phyloP scores from a whole-genome alignment of 495 filamentous ascomycete species.

The Penicillium cosmopolitanum region DNA sequence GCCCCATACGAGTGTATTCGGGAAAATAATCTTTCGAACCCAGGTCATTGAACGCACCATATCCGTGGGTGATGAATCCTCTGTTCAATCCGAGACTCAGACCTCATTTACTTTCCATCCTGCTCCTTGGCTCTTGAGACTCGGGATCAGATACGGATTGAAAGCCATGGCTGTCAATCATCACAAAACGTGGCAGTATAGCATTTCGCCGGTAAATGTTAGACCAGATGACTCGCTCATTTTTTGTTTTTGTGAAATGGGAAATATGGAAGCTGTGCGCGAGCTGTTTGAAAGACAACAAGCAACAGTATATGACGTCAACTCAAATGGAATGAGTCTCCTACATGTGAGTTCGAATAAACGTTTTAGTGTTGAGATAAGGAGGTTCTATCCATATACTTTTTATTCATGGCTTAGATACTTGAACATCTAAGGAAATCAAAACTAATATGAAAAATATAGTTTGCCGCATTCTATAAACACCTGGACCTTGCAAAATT shows the following conservation, averaged over 20 bases:
- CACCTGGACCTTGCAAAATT: neutral
- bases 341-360: neutral
- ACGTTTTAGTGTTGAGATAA: too few species aligned
- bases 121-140: neutral
- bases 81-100: neutral
- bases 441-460: neutral
- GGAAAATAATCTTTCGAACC: neutral
- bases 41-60: neutral
- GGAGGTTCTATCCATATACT: too few species aligned
- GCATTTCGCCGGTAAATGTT: neutral
- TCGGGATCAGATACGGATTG: neutral
- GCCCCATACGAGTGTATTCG: neutral
- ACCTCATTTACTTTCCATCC: neutral
- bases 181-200: neutral
- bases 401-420: too few species aligned
- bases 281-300: neutral
- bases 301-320: neutral
- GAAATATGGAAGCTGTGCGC: neutral
- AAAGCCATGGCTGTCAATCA: neutral
- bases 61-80: neutral
- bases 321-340: neutral
- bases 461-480: neutral
- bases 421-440: too few species aligned
- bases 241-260: neutral
- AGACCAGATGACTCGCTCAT: neutral